phyloP scores from a whole-genome alignment of 2,329 filamentous ascomycete genomes.

The Harringtonia lauricola region DNA sequence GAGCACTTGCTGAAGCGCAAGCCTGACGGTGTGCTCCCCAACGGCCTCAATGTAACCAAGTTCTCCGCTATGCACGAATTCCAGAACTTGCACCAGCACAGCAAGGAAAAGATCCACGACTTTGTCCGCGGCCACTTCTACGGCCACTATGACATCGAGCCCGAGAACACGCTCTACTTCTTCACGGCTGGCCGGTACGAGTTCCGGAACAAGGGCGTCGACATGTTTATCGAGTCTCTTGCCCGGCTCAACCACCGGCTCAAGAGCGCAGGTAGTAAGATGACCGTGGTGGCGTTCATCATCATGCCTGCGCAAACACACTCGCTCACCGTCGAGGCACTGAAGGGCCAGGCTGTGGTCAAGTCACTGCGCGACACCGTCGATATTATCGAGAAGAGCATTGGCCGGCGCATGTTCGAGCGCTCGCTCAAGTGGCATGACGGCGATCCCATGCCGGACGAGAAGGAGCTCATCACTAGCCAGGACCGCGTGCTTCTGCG shows the following conservation, averaged over 20 bases:
- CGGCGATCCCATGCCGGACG: slow-evolving; percentile 83
- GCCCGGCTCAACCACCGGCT: slow-evolving; percentile 90
- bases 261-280: slow-evolving; percentile 75
- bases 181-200: slow-evolving; percentile 97
- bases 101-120: slow-evolving; percentile 96
- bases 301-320: slow-evolving; percentile 98
- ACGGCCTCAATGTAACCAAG: slow-evolving; percentile 96
- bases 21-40: slow-evolving; percentile 90
- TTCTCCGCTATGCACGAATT: slow-evolving; percentile 98
- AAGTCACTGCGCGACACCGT: slow-evolving; percentile 92
- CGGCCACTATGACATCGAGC: slow-evolving; percentile 93
- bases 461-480: slow-evolving; percentile 87
- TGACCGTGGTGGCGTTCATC: slow-evolving; percentile 92
- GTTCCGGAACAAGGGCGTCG: slow-evolving; percentile 95
- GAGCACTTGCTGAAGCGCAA: slow-evolving; percentile 97
- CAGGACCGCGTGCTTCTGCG: slow-evolving; percentile 90
- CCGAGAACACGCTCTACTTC: slow-evolving; percentile 93
- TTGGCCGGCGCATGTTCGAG: slow-evolving; percentile 90
- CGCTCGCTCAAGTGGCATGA: slow-evolving; percentile 92
- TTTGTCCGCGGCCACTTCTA: slow-evolving; percentile 98
- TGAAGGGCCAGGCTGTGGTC: slow-evolving; percentile 95
- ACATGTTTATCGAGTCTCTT: slow-evolving; percentile 98
- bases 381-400: slow-evolving; percentile 82
- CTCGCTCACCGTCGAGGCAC: slow-evolving; percentile 85
- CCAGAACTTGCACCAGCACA: slow-evolving; percentile 92